Evolutionary conservation across 805 yeast genomes (phyloP), one percentile per base, ranked within the genome.

Genomic region (Cyberlindnera sargentensis): DNA sequence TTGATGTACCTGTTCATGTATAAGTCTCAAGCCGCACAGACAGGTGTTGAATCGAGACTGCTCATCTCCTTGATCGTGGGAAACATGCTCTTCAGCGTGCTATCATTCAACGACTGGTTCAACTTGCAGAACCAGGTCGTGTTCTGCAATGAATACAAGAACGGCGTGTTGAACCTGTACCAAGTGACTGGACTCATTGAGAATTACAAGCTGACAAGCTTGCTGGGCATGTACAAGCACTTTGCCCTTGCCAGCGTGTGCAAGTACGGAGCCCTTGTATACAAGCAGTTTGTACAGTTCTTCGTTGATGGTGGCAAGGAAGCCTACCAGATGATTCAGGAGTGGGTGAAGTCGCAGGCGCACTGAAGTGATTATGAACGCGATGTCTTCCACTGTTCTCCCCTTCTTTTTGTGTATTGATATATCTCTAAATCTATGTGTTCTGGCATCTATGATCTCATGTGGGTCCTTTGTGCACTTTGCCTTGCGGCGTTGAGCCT

Each of bases 91-190:
- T 47, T 53, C 31, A 11, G 50, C 1, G 0, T 44, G 6, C 31
- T 57, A 24, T 23, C 52, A 1, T 56, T 56, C 28, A 47, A 49
- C 26, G 60, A 56, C 36, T 58, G 57, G 54, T 56, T 55, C 43
- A 50, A 58, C 33, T 33, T 55, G 23, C 51, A 35, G 4, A 47
- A 56, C 40, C 49, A 50, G 24, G 46, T 58, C 10, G 45, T 56
- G 25, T 37, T 54, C 23, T 58, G 62, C 44, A 58, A 58, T 42
- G 59, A 58, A 15, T 58, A 55, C 45, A 58, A 56, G 41, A 56
- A 56, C 34, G 62, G 62, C 1, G 29, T 36, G 5, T 36, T 48
- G n/a, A 56, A 51, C 31, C 24, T 58, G 25, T 58, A 49, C 40
- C 57, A 55, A 36, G 52, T 55, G 9, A 44, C 56, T 35, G 55